Base-by-base conservation (phyloP, 2,329 filamentous ascomycete species). In the Aspergillus hiratsukae region DNA sequence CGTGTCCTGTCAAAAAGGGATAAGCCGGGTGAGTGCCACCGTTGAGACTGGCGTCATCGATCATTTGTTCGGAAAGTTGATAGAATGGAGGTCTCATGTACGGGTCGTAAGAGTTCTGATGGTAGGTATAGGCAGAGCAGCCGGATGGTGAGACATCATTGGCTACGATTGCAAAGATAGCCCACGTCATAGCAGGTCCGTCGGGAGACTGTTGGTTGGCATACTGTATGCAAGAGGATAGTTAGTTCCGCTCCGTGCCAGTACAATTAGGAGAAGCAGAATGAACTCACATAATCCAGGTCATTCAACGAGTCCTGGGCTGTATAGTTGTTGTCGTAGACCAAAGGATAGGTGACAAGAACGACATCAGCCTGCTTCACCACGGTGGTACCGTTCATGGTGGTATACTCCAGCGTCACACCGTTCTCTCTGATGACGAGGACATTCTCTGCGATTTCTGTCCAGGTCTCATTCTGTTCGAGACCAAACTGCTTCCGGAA, bases 291-390 rank as follows among this genome's bases (percentile, higher is more conserved):
- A 65, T 88, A 89, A 62, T 88, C 84, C 21, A 89, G 71, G 61
- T 89, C 83, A 29, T 75, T 78, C 49, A 83, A 69, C 14, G 79
- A 80, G 61, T 81, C 69, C 31, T 72, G 61, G 1, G 66, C 78
- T 21, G 69, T 81, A 62, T 81, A 81, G 46, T 83, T 81, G 50
- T 82, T 77, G 4, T 80, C 79, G 60, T 83, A 88, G 54, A 82
- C 80, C 1, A 89, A 69, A 2, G 87, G 82, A 64, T 85, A 88
- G 5, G 85, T 86, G 48, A 86, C 79, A 35, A 90, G 72, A 27
- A 89, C 83, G 14, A 89, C 81, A 69, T 89, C 87, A 1, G 87
- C 87, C 68, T 90, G 87, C 67, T 90, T 90, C 50, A 89, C 85
- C 0, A 76, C 75, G 10, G 86, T 81, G 19, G 79, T 83, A 19